phyloP scores from a whole-genome alignment of 2,329 filamentous ascomycete genomes.

The Cryoendolithus antarcticus region DNA sequence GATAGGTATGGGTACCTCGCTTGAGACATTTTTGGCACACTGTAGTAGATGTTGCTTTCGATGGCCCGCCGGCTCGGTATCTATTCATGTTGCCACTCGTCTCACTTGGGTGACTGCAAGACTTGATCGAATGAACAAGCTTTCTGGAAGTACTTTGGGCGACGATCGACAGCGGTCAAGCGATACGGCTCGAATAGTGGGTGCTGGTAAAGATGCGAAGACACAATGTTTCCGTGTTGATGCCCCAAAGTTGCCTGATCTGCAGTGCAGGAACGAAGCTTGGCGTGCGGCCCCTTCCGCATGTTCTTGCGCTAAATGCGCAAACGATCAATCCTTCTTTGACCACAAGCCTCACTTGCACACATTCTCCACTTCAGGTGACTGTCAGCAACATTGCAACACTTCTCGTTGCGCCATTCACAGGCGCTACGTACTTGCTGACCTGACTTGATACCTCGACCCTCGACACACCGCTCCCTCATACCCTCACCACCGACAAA shows the following conservation, averaged over 20 bases:
- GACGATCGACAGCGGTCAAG: not conserved
- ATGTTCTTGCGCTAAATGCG: not conserved
- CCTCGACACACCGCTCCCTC: conserved; percentile 1
- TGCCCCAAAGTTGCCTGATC: too few species aligned
- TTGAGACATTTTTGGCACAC: conserved; percentile 93
- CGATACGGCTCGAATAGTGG: not conserved
- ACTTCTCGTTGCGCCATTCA: not conserved
- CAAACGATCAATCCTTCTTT: not conserved
- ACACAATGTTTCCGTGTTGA: too few species aligned
- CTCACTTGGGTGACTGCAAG: too few species aligned
- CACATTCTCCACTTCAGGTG: conserved; percentile 3
- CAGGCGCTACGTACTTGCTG: conserved; percentile 3
- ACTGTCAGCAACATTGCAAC: conserved; percentile 1
- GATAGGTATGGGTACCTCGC: too few species aligned
- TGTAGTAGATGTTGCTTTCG: conserved; percentile 64
- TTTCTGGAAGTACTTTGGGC: not conserved
- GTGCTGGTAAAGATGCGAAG: too few species aligned
- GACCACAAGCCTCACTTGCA: conserved; percentile 1
- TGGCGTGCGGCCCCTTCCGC: not conserved
- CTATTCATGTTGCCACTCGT: conserved; percentile 16
- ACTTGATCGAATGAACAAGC: not conserved
- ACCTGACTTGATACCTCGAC: conserved; percentile 2
- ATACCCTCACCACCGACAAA: conserved; percentile 2
- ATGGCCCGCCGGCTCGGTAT: conserved; percentile 23
- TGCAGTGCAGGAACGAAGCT: not conserved